These are phyloP conservation scores for Mucor piriformis DNA, from an alignment of 371 early-diverging fungal genomes.

Conservation along the genomic window DNA sequence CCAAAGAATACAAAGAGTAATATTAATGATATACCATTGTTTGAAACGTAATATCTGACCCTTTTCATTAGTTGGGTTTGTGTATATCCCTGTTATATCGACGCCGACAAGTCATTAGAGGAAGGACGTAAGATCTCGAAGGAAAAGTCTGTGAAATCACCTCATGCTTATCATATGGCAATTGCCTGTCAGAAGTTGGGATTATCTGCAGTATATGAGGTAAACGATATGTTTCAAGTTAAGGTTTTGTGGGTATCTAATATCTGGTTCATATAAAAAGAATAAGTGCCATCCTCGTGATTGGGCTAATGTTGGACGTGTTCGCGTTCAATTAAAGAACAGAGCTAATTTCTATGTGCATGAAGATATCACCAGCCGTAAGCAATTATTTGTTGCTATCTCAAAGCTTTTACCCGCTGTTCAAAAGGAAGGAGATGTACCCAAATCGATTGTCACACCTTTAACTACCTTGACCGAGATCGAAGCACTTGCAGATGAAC, in stretches of 20 bases:
- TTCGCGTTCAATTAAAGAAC: conserved; percentile 56
- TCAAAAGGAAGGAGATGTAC: conserved; percentile 40
- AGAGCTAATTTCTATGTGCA: conserved; percentile 35
- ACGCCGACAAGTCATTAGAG: conserved; percentile 51
- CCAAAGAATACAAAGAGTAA: conserved; percentile 48
- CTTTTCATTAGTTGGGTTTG: conserved; percentile 58
- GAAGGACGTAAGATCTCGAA: conserved; percentile 59
- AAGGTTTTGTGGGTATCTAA: no score
- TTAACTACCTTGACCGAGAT: conserved; percentile 42
- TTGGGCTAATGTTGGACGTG: conserved; percentile 66
- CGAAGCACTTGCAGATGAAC: conserved; percentile 47
- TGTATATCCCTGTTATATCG: conserved; percentile 72
- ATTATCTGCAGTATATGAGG: conserved; percentile 63
- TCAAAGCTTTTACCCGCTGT: conserved; percentile 39
- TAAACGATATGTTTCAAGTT: conserved; percentile 14
- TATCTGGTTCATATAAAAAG: no score
- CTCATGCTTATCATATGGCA: conserved; percentile 70
- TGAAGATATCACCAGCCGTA: conserved; percentile 33
- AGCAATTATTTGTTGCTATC: conserved; percentile 39
- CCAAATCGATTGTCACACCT: conserved; percentile 42
- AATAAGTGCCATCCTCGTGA: conserved; percentile 62
- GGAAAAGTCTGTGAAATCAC: conserved; percentile 52
- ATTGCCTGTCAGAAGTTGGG: conserved; percentile 61
- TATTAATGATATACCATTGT: neutral
- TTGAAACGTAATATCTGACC: neutral